phyloP scores from a whole-genome alignment of 2,329 filamentous ascomycete genomes.

The Trichoderma sp. region DNA sequence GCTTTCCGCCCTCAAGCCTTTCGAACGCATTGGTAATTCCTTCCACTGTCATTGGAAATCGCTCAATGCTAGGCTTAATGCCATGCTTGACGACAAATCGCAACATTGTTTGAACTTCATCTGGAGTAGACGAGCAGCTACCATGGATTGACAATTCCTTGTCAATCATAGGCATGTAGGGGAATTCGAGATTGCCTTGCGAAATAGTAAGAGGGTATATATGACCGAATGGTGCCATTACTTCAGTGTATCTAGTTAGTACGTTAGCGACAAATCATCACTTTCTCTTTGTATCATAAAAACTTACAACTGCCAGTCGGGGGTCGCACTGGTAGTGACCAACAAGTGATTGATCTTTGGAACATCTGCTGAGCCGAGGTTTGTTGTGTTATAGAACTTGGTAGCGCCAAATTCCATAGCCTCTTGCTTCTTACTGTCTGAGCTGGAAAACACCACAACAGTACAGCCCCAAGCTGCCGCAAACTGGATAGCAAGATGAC shows the following conservation, averaged over 20 bases:
- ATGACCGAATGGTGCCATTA: slow-evolving; percentile 6
- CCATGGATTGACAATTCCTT: background rate
- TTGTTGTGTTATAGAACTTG: background rate
- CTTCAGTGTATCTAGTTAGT: background rate
- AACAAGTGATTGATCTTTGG: background rate
- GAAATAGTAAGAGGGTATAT: slow-evolving; percentile 5
- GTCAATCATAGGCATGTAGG: background rate
- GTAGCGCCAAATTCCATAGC: background rate
- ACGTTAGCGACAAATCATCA: background rate
- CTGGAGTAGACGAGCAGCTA: background rate
- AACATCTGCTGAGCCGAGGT: background rate
- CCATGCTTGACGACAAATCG: background rate
- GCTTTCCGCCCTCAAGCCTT: background rate
- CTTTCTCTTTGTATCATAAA: background rate
- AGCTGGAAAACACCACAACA: background rate
- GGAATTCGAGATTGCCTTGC: background rate
- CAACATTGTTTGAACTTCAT: background rate
- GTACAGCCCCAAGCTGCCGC: slow-evolving; percentile 7
- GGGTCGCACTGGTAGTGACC: background rate
- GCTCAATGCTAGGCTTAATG: background rate
- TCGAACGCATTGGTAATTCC: background rate
- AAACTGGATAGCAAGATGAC: slow-evolving; percentile 10
- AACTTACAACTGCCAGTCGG: background rate
- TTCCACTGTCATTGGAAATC: background rate
- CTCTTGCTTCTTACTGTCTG: background rate